Conservation (phyloP, 2,329 filamentous ascomycete genomes). For the Penicillium sp. region DNA sequence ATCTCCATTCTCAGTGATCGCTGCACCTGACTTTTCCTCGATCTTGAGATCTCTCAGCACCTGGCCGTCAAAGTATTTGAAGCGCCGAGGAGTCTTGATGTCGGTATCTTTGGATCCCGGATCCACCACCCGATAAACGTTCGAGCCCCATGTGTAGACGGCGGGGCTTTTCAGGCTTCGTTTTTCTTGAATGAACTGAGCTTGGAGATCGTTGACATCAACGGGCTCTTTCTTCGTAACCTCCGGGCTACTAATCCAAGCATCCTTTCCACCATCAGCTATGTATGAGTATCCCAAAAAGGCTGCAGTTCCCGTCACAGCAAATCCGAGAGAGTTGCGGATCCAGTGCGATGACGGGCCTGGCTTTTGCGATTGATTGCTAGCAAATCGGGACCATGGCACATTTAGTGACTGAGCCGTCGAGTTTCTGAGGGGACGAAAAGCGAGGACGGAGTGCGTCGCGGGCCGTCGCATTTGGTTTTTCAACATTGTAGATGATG, state of each 20-base stretch:
- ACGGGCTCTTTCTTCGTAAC: conserved; percentile 23
- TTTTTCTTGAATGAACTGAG: conserved; percentile 84
- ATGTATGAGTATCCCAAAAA: conserved; percentile 36
- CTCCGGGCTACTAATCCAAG: conserved; percentile 19
- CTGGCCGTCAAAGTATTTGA: conserved; percentile 80
- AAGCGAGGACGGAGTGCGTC: conserved; percentile 22
- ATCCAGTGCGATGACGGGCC: conserved; percentile 30
- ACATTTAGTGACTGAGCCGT: conserved; percentile 20
- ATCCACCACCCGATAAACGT: conserved; percentile 78
- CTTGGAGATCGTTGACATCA: conserved; percentile 66
- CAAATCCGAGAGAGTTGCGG: conserved; percentile 32
- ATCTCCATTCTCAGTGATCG: conserved; percentile 83
- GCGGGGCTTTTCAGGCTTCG: conserved; percentile 79
- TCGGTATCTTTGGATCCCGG: conserved; percentile 74
- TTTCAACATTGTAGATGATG: conserved; percentile 28
- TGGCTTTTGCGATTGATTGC: conserved; percentile 21
- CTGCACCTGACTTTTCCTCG: conserved; percentile 76
- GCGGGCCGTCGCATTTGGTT: conserved; percentile 28
- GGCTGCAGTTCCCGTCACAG: conserved; percentile 32
- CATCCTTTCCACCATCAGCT: conserved; percentile 21
- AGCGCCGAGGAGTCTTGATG: conserved; percentile 76
- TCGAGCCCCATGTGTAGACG: conserved; percentile 92
- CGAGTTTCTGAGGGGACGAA: conserved; percentile 21
- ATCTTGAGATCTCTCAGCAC: conserved; percentile 85
- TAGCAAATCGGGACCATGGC: conserved; percentile 34